phyloP scores from a whole-genome alignment of 2,329 filamentous ascomycete genomes.

The Plectosphaerella sp. region DNA sequence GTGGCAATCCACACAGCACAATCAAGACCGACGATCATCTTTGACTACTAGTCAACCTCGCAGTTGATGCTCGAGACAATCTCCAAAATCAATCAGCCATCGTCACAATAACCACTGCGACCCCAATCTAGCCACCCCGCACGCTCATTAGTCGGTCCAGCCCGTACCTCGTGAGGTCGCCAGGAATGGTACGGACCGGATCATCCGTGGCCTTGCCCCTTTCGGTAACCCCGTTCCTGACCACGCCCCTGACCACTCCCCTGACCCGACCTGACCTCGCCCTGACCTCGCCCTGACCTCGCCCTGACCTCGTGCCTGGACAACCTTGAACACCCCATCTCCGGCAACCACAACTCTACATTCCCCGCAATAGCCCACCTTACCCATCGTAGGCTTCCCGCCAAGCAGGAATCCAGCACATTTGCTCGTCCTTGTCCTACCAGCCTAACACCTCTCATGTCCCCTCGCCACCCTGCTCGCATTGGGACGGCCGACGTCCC shows the following conservation, averaged over 20 bases:
- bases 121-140: not conserved
- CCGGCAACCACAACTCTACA: too few species aligned
- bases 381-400: not conserved
- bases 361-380: not conserved
- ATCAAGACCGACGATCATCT: not conserved
- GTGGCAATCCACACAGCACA: not conserved
- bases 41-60: not conserved
- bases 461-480: not conserved
- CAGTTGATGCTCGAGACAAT: too few species aligned
- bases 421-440: not conserved
- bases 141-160: not conserved
- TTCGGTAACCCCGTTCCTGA: not conserved
- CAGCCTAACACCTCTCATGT: not conserved
- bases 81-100: not conserved
- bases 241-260: too few species aligned
- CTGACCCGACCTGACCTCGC: too few species aligned
- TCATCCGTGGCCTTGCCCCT: slow-evolving; percentile 2
- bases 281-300: not conserved
- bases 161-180: not conserved
- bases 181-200: not conserved
- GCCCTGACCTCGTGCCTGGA: not conserved
- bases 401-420: not conserved
- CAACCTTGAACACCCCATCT: too few species aligned
- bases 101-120: not conserved
- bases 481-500: too few species aligned